A percentile compares a stretch with the other conserved stretches of the same genome.
Conservation (phyloP, 2,329 filamentous ascomycete genomes). For the Pseudomassariella vexata region DNA sequence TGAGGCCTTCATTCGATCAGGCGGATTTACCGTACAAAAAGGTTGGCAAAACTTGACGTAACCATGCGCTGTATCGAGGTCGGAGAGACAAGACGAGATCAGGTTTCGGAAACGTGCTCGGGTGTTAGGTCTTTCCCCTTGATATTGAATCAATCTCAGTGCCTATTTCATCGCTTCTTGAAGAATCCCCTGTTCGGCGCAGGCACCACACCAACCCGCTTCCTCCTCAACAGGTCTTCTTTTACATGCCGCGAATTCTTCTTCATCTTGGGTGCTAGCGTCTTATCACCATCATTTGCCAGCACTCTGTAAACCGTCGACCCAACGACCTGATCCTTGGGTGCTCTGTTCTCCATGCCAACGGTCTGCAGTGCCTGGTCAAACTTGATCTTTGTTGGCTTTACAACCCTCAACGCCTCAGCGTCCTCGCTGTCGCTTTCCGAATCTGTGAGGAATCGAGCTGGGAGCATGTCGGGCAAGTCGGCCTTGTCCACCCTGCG, state of each 20-base stretch:
- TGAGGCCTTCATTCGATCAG: too few relatives aligned
- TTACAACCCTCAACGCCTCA: slow-evolving; percentile 15
- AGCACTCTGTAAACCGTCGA: slow-evolving; percentile 48
- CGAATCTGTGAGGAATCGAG: slow-evolving; percentile 48
- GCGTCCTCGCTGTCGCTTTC: slow-evolving; percentile 17
- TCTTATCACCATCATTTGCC: slow-evolving; percentile 34
- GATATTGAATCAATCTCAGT: too few relatives aligned
- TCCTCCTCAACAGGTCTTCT: slow-evolving; percentile 39
- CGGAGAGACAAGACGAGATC: too few relatives aligned
- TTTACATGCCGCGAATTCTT: slow-evolving; percentile 36
- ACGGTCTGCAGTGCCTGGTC: slow-evolving; percentile 31
- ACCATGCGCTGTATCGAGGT: too few relatives aligned
- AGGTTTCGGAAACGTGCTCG: too few relatives aligned
- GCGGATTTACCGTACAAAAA: too few relatives aligned
- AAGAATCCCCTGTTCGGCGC: slow-evolving; percentile 40
- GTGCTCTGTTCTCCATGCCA: slow-evolving; percentile 29
- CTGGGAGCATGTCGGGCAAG: slow-evolving; percentile 43
- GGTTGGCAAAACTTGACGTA: too few relatives aligned
- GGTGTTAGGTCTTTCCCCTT: too few relatives aligned
- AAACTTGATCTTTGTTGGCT: slow-evolving; percentile 39
- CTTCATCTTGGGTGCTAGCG: slow-evolving; percentile 41
- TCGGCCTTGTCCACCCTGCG: slow-evolving; percentile 26
- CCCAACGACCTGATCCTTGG: slow-evolving; percentile 43
- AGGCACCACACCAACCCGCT: slow-evolving; percentile 25
- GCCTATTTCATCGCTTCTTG: too few relatives aligned